phyloP scores from a whole-genome alignment of 2,329 filamentous ascomycete genomes.

The Xylaria sp. region DNA sequence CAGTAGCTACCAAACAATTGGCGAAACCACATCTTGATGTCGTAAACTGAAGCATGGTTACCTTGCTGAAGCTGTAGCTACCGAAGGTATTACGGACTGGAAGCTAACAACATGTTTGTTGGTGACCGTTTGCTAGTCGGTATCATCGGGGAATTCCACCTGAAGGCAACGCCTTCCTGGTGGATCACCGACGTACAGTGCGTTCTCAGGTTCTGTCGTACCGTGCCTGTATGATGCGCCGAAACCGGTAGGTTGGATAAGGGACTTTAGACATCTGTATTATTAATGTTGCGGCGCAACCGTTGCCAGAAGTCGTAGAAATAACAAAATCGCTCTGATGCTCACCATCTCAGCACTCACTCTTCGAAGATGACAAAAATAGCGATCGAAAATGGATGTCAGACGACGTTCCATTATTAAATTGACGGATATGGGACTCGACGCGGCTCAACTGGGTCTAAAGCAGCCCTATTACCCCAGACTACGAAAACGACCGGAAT shows the following conservation, averaged over 20 bases:
- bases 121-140: too few species aligned
- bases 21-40: too few species aligned
- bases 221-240: constrained; percentile 11
- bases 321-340: constrained; percentile 19
- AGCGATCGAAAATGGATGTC: neutral
- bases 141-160: neutral
- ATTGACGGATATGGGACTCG: constrained; percentile 12
- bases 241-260: constrained; percentile 14
- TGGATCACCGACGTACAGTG: constrained; percentile 10
- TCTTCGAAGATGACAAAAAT: neutral
- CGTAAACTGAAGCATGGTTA: too few species aligned
- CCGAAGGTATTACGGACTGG: too few species aligned
- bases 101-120: too few species aligned
- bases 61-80: too few species aligned
- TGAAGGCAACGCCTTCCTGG: neutral
- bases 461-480: constrained; percentile 24
- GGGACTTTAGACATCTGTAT: constrained; percentile 9
- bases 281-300: constrained; percentile 16
- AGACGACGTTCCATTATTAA: constrained; percentile 17
- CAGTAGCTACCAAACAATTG: neutral
- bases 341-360: constrained; percentile 7
- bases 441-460: constrained; percentile 26
- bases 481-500: constrained; percentile 30
- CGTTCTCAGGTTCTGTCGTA: neutral
- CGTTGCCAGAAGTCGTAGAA: neutral